Conservation (phyloP, 2,329 filamentous ascomycete species). For the Botrytis tulipae region DNA sequence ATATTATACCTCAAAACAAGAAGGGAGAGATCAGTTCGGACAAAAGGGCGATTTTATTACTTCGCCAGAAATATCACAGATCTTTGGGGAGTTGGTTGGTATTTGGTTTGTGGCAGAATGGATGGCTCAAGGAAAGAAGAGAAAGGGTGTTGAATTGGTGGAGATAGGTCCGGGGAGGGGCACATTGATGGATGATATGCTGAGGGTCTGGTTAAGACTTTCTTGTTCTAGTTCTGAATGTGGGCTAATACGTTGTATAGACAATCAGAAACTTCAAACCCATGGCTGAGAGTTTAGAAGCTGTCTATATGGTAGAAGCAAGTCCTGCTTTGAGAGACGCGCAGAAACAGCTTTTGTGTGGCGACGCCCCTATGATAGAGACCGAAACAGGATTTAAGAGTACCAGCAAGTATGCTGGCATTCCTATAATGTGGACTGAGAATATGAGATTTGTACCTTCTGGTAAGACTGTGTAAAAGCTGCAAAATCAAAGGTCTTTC, state of each 20-base stretch:
- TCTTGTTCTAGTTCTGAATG: slow-evolving; percentile 21
- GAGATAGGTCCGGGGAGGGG: slow-evolving; percentile 93
- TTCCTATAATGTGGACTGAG: slow-evolving; percentile 87
- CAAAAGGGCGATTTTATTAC: slow-evolving; percentile 92
- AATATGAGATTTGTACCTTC: slow-evolving; percentile 41
- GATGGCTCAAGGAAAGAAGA: slow-evolving; percentile 81
- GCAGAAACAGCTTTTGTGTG: slow-evolving; percentile 81
- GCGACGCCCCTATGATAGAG: slow-evolving; percentile 65
- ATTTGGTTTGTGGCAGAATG: slow-evolving; percentile 97
- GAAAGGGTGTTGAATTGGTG: slow-evolving; percentile 77
- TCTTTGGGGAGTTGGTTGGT: slow-evolving; percentile 92
- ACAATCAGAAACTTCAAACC: slow-evolving; percentile 80
- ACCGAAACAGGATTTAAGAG: slow-evolving; percentile 72
- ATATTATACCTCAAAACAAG: slow-evolving; percentile 79
- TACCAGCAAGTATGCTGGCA: slow-evolving; percentile 68
- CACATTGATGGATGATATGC: slow-evolving; percentile 94
- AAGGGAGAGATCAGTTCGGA: slow-evolving; percentile 84
- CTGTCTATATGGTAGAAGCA: slow-evolving; percentile 95
- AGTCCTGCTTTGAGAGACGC: slow-evolving; percentile 72
- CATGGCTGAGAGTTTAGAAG: slow-evolving; percentile 73
- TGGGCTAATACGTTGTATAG: slow-evolving; percentile 45
- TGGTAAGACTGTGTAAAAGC: slow-evolving; percentile 20
- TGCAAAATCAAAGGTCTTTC: not conserved
- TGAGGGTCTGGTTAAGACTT: slow-evolving; percentile 61
- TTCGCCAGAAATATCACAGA: slow-evolving; percentile 93